These are phyloP conservation scores for Serendipita sp. DNA, from an alignment of 768 basidiomycete species.

Conservation along the genomic window DNA sequence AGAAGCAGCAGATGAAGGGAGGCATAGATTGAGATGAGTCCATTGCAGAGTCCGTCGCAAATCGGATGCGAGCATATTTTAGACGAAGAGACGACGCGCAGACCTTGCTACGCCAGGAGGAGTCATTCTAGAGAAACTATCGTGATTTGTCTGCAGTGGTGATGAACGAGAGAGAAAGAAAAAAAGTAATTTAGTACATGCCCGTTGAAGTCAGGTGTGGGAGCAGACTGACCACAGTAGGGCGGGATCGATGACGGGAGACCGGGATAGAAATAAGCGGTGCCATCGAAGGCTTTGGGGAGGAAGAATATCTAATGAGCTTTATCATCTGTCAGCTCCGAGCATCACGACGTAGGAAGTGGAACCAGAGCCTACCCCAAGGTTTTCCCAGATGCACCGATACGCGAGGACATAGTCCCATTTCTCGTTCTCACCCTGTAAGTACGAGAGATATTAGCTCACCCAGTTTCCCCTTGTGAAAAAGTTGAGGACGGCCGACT, in stretches of 20 bases:
- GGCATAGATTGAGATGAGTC: no score
- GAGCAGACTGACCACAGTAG: background rate
- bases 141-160: background rate
- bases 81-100: background rate
- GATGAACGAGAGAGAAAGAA: background rate
- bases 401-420: constrained; percentile 1
- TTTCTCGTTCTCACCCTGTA: background rate
- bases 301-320: background rate
- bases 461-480: background rate
- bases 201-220: background rate
- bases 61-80: background rate
- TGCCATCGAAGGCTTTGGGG: background rate
- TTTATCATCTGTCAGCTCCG: background rate
- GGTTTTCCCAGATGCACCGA: constrained; percentile 1
- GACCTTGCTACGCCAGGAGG: background rate
- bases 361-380: background rate
- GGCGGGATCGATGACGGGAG: background rate
- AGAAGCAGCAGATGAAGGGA: no score
- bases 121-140: background rate
- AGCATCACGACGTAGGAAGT: background rate
- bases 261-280: background rate
- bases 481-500: background rate
- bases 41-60: no score
- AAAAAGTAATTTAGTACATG: no score
- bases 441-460: background rate